Percentiles rank a stretch among this genome's conserved stretches.
Evolutionary conservation across 768 basidiomycete species (phyloP).

Genomic region (Pleurotus ostreatus): DNA sequence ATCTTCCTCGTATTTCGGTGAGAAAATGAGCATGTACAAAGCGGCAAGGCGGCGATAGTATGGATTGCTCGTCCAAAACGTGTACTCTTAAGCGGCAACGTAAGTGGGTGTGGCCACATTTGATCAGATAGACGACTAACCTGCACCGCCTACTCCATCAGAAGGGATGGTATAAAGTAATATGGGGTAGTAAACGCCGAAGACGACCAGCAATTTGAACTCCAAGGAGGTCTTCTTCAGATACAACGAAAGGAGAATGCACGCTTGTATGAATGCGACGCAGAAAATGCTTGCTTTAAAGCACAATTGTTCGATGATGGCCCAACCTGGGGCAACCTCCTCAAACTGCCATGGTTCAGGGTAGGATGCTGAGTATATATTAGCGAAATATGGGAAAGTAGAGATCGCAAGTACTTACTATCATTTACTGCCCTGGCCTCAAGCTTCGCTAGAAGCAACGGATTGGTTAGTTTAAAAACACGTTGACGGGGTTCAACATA

Average conservation of each 20-base stretch:
- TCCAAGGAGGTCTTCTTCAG: slow-evolving; percentile 14
- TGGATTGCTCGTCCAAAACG: slow-evolving; percentile 32
- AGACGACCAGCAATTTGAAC: slow-evolving; percentile 19
- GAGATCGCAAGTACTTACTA: background rate
- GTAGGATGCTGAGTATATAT: slow-evolving; percentile 7
- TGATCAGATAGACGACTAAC: slow-evolving; percentile 17
- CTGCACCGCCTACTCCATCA: slow-evolving; percentile 30
- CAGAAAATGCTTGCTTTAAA: slow-evolving; percentile 18
- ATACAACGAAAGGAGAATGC: slow-evolving; percentile 18
- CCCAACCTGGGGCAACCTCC: slow-evolving; percentile 30
- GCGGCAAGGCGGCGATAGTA: slow-evolving; percentile 33
- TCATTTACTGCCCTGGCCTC: slow-evolving; percentile 12
- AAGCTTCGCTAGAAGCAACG: slow-evolving; percentile 6
- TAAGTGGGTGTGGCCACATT: background rate
- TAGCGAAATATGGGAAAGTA: background rate
- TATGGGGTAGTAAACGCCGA: slow-evolving; percentile 24
- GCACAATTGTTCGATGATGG: slow-evolving; percentile 22
- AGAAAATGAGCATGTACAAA: slow-evolving; percentile 36
- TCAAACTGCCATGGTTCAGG: slow-evolving; percentile 23
- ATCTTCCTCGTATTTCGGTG: slow-evolving; percentile 26
- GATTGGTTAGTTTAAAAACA: too few species aligned
- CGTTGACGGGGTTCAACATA: slow-evolving; percentile 8
- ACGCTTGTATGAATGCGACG: slow-evolving; percentile 22
- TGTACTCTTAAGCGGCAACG: slow-evolving; percentile 25
- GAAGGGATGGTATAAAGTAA: slow-evolving; percentile 28